These are phyloP conservation scores for Erucastrum elatum DNA, from an alignment of 345 rosid species.

Conservation along the genomic window DNA sequence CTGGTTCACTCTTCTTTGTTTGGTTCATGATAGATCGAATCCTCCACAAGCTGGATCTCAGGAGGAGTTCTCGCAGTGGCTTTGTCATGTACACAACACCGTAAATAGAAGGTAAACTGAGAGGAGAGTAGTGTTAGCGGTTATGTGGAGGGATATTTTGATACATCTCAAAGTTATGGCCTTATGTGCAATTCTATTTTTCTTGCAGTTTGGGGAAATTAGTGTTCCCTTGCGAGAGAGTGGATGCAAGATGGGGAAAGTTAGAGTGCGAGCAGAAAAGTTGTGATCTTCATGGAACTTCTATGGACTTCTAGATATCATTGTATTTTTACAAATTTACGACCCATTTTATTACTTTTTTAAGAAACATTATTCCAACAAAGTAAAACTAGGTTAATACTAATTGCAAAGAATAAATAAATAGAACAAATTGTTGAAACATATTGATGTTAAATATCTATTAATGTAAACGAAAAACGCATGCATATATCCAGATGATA, in stretches of 20 bases:
- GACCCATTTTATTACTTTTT: slow-evolving; percentile 1
- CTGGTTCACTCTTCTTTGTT: neutral
- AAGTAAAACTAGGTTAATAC: neutral
- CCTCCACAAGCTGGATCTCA: slow-evolving; percentile 84
- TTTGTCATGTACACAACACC: slow-evolving; percentile 85
- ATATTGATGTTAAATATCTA: neutral
- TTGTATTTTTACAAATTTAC: neutral
- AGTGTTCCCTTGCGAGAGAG: slow-evolving; percentile 82
- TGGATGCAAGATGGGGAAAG: slow-evolving; percentile 98
- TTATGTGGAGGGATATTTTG: neutral
- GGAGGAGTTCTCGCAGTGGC: slow-evolving; percentile 84
- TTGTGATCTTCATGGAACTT: slow-evolving; percentile 80
- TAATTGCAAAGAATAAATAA: neutral
- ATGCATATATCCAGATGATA: neutral
- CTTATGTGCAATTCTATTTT: neutral
- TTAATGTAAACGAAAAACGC: neutral
- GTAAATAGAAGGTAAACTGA: slow-evolving; percentile 80
- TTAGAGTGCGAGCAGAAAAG: slow-evolving; percentile 82
- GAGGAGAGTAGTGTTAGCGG: neutral
- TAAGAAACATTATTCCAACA: neutral
- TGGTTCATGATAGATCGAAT: slow-evolving; percentile 55
- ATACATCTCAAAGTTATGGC: neutral
- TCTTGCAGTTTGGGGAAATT: slow-evolving; percentile 67
- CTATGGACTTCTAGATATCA: slow-evolving; percentile 32
- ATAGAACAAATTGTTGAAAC: neutral